Conservation (phyloP, 108 stramenopile species). For the Pinguiococcus pyrenoidosus region DNA sequence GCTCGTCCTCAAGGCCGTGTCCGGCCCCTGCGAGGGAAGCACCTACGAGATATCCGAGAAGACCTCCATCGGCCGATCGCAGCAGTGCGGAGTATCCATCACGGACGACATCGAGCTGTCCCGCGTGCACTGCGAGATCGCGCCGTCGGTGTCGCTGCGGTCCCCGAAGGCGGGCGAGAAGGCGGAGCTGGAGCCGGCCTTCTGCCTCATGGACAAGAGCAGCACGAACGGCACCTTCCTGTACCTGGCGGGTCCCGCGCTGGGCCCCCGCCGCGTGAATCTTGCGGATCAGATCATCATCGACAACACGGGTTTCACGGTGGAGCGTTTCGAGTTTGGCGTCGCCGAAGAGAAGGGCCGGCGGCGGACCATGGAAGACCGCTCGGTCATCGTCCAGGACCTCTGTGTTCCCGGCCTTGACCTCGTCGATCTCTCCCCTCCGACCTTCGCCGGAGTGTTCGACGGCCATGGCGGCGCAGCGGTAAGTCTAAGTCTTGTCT, state of each 20-base stretch:
- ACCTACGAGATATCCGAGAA: too few species aligned
- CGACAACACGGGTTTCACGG: constrained; percentile 76
- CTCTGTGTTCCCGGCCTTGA: too few species aligned
- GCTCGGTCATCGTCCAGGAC: constrained; percentile 65
- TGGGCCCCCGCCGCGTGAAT: neutral
- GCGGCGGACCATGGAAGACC: constrained; percentile 83
- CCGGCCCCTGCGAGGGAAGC: too few species aligned
- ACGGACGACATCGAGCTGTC: too few species aligned
- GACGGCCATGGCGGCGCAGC: constrained; percentile 89
- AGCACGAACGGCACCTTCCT: constrained; percentile 21
- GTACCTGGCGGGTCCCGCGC: constrained; percentile 5
- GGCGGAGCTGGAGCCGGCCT: too few species aligned
- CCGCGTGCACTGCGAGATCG: too few species aligned
- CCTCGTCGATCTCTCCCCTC: neutral
- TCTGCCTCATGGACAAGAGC: constrained; percentile 28
- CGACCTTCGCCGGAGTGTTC: constrained; percentile 72
- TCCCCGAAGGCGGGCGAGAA: too few species aligned
- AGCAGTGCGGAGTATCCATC: too few species aligned
- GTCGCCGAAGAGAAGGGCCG: constrained; percentile 78
- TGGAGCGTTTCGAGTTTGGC: constrained; percentile 81
- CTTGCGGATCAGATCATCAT: constrained; percentile 63
- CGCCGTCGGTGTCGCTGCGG: too few species aligned
- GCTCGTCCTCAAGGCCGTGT: too few species aligned
- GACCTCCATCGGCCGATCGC: too few species aligned
- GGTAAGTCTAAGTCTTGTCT: too few species aligned